Base-by-base conservation (phyloP, 202 grass and related monocot genomes). In the Bolboschoenoplectus hybrid region DNA sequence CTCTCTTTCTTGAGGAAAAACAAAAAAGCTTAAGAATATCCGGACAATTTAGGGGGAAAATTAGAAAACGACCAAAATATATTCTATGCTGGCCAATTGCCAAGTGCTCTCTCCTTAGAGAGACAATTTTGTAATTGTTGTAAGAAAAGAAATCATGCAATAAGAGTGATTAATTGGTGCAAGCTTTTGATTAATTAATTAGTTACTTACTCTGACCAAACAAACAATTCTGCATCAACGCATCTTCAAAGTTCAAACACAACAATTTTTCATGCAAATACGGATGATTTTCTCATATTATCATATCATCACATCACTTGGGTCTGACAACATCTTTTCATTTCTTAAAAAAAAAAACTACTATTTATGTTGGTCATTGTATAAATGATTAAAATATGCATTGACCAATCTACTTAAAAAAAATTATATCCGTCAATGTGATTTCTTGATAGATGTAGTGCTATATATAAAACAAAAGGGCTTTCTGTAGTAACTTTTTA, bases 31-130 rank as follows among this genome's bases (percentile, higher is more conserved):
- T 26, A 26, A 72, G 32, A 11, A 66, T 66, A 74, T 60, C 8
- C 75, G 4, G 1, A 80, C 7, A 77, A 55, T 77, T 56, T 20
- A 60, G 35, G 34, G 75, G 52, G 1, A 68, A 50, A 80, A 58
- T 41, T 36, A 43, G 75, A 80, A 16, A 61, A 80, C 16, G 36
- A 43, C 53, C 35, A 57, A 36, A 41, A 51, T 51, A 80, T 80
- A 80, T 80, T 80, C 53, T 58, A 20, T 58, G 7, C 17, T 80
- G 75, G 11, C 75, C 75, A 78, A 78, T 39, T 78, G 34, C 50
- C 12, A 78, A 78, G 16, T 78, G 34, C 50, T 5, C 10, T 36
- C 10, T 76, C 26, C 49, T 17, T 14, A 38, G 5, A 19, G 67
- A 70, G 5, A 7, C 58, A 61, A 20, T 32, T 26, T 26, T 66